phyloP scores from a whole-genome alignment of 108 stramenopile species.

The Aurantiochytrium sp. region DNA sequence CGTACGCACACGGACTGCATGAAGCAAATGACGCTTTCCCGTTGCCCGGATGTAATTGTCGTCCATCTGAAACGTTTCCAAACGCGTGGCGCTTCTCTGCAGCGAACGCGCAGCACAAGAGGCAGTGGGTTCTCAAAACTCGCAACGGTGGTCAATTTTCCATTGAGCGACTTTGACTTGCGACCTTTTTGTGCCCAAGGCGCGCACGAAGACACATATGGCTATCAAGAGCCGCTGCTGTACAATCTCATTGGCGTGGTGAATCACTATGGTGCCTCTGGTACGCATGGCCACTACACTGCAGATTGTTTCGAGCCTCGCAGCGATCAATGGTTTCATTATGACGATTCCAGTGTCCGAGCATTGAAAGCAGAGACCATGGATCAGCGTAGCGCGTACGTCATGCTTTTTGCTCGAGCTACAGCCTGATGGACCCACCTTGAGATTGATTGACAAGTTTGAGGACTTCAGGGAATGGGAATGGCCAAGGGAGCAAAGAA shows the following conservation, averaged over 20 bases:
- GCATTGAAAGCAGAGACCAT: not conserved
- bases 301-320: not conserved
- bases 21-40: not conserved
- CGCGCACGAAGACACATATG: not conserved
- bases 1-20: not conserved
- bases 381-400: not conserved
- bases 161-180: not conserved
- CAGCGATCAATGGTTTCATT: conserved; percentile 4
- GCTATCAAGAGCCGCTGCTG: not conserved
- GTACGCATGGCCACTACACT: conserved; percentile 24
- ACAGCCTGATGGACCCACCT: not conserved
- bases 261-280: conserved; percentile 16
- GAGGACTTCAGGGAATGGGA: too few relatives aligned
- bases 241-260: conserved; percentile 19
- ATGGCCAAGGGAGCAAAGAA: too few relatives aligned
- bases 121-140: not conserved
- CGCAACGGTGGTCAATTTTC: not conserved
- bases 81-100: not conserved
- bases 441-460: too few relatives aligned
- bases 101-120: not conserved
- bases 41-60: conserved; percentile 20
- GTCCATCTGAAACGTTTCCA: conserved; percentile 28
- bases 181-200: not conserved
- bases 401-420: not conserved
- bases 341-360: not conserved